Evolutionary conservation across 306 rosid species (phyloP).

Genomic region (Pueraria montana): DNA sequence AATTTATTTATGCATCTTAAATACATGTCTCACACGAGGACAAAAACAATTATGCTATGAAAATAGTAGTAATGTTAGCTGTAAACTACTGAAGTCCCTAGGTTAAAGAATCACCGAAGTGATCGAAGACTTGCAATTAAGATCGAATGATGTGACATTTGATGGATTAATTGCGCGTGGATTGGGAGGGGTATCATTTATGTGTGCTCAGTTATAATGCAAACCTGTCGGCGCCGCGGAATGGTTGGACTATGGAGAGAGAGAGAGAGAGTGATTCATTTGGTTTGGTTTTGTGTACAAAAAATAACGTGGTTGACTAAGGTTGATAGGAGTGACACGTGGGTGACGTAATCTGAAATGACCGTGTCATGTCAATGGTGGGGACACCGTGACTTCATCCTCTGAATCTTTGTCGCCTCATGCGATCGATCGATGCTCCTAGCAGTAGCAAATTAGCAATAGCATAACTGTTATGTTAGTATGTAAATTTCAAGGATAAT

Average conservation of each 20-base stretch:
- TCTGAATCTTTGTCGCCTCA: conserved; percentile 49
- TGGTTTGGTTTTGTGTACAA: background rate
- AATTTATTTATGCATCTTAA: too few relatives aligned
- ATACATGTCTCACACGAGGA: too few relatives aligned
- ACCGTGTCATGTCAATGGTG: conserved; percentile 38
- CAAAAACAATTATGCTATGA: background rate
- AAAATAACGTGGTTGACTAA: conserved; percentile 44
- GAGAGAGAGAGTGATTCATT: background rate
- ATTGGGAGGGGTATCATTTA: background rate
- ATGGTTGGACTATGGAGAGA: conserved; percentile 6
- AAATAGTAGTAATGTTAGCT: conserved; percentile 3
- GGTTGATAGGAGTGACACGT: conserved; percentile 30
- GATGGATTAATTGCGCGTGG: background rate
- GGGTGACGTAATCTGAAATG: conserved; percentile 47
- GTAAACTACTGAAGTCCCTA: background rate
- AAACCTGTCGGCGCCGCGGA: conserved; percentile 48
- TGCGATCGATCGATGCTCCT: background rate
- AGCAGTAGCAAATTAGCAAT: background rate
- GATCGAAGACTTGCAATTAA: background rate
- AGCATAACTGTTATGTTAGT: background rate
- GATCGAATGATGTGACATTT: background rate
- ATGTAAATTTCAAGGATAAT: background rate
- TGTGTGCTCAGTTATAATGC: conserved; percentile 4
- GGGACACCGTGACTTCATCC: conserved; percentile 49
- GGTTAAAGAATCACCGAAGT: background rate